These are phyloP conservation scores for Trebouxiophyceae sp. DNA, from an alignment of 163 green algal genomes.

Conservation along the genomic window DNA sequence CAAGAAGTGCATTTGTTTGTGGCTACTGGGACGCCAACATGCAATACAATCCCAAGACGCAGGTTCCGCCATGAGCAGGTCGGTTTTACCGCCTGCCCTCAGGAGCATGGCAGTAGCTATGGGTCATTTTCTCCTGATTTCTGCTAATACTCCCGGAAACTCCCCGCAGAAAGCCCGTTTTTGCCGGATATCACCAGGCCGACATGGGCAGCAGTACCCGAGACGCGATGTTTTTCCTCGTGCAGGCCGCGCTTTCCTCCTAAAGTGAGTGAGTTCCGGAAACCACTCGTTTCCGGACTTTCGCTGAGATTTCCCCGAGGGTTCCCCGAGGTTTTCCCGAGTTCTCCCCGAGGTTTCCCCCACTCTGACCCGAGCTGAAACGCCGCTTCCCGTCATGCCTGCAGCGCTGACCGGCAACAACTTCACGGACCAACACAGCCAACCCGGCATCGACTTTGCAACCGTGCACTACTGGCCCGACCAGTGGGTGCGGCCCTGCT, in stretches of 20 bases:
- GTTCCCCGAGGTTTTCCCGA: neutral
- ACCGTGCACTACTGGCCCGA: slow-evolving; percentile 68
- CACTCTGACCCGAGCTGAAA: no score
- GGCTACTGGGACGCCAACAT: neutral
- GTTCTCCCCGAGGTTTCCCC: no score
- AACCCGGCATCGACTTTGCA: slow-evolving; percentile 54
- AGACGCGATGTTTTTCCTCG: no score
- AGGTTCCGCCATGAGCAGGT: slow-evolving; percentile 2
- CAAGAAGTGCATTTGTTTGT: no score
- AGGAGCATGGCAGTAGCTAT: neutral
- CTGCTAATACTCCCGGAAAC: neutral
- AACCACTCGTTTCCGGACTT: neutral
- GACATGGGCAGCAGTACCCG: no score
- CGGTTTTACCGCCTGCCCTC: no score
- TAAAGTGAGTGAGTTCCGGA: neutral
- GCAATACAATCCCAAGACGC: slow-evolving; percentile 15
- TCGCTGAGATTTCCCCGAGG: no score
- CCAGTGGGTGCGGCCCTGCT: slow-evolving; percentile 37
- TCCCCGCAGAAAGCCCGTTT: no score
- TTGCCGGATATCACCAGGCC: no score
- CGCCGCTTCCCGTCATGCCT: neutral
- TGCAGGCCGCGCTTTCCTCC: neutral
- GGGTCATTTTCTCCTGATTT: neutral
- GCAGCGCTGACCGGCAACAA: slow-evolving; percentile 29
- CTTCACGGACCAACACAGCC: slow-evolving; percentile 30